These are phyloP conservation scores for Hyphopichia buzzinii DNA, from an alignment of 1,139 yeast species.

Conservation along the genomic window DNA sequence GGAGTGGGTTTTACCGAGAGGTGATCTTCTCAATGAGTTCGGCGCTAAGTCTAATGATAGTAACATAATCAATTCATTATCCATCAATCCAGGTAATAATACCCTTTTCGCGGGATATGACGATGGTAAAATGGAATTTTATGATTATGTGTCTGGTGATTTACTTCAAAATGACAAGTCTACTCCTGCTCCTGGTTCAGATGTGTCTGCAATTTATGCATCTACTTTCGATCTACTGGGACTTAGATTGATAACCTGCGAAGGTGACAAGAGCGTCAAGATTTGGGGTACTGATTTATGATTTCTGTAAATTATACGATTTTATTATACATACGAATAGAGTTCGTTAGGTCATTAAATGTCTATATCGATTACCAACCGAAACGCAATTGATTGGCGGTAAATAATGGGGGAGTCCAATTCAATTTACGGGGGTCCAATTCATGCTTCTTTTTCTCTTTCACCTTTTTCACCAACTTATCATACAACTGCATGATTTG, in stretches of 20 bases:
- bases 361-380: conserved; percentile 62
- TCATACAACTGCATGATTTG: conserved; percentile 78
- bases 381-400: conserved; percentile 92
- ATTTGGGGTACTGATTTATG: conserved; percentile 62
- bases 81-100: conserved; percentile 61
- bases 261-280: conserved; percentile 85
- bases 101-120: conserved; percentile 82
- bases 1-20: conserved; percentile 83
- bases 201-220: conserved; percentile 65
- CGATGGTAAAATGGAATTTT: conserved; percentile 74
- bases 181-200: conserved; percentile 64
- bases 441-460: conserved; percentile 69
- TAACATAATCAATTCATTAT: conserved; percentile 63
- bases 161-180: conserved; percentile 56
- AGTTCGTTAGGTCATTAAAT: conserved; percentile 1
- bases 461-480: conserved; percentile 53
- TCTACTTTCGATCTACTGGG: conserved; percentile 81
- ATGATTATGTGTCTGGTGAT: conserved; percentile 73
- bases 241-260: conserved; percentile 77
- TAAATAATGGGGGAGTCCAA: conserved; percentile 97
- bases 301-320: not conserved
- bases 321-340: conserved; percentile 4
- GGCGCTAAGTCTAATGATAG: conserved; percentile 24
- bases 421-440: conserved; percentile 68
- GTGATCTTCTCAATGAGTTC: conserved; percentile 56